Conservation (phyloP, 2,329 filamentous ascomycete genomes). For the Boeremia lycopersici region DNA sequence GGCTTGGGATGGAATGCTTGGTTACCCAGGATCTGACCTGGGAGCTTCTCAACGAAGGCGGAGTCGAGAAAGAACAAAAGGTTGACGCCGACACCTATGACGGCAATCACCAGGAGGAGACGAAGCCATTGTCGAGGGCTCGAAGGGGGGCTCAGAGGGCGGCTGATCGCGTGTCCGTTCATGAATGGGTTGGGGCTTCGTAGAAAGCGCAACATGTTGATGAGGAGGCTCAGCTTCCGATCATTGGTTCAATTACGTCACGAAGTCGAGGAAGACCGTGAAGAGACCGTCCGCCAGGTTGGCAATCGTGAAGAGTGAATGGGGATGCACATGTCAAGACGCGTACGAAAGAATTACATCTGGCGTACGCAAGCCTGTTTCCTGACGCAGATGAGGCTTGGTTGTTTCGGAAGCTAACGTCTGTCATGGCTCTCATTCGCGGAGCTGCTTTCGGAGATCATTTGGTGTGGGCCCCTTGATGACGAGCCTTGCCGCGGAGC, state of each 20-base stretch:
- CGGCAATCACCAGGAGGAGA: slow-evolving; percentile 6
- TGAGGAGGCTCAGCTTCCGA: not conserved
- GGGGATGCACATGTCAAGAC: not conserved
- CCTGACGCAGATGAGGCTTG: slow-evolving; percentile 5
- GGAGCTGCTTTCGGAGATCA: not conserved
- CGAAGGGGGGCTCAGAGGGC: slow-evolving; percentile 1
- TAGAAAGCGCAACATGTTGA: slow-evolving; percentile 13
- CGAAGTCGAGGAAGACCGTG: not conserved
- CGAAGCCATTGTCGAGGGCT: slow-evolving; percentile 14
- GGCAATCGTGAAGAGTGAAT: not conserved
- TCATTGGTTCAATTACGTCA: slow-evolving; percentile 10
- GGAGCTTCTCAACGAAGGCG: slow-evolving; percentile 8
- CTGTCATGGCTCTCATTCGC: slow-evolving; percentile 5
- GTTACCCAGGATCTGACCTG: slow-evolving; percentile 8
- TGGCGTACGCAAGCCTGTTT: slow-evolving; percentile 8
- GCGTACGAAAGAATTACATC: slow-evolving; percentile 3
- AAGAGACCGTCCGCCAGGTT: not conserved
- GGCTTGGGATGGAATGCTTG: slow-evolving; percentile 18
- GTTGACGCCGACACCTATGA: slow-evolving; percentile 14
- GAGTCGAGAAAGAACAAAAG: slow-evolving; percentile 20
- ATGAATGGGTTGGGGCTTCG: slow-evolving; percentile 11
- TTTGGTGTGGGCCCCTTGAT: not conserved
- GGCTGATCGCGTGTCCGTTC: slow-evolving; percentile 9
- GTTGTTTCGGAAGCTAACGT: slow-evolving; percentile 7
- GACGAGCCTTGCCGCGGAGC: slow-evolving; percentile 1